Evolutionary conservation across 2,329 filamentous ascomycete genomes (phyloP), one percentile per base, ranked within the genome.

Genomic region (Macrophomina tecta): DNA sequence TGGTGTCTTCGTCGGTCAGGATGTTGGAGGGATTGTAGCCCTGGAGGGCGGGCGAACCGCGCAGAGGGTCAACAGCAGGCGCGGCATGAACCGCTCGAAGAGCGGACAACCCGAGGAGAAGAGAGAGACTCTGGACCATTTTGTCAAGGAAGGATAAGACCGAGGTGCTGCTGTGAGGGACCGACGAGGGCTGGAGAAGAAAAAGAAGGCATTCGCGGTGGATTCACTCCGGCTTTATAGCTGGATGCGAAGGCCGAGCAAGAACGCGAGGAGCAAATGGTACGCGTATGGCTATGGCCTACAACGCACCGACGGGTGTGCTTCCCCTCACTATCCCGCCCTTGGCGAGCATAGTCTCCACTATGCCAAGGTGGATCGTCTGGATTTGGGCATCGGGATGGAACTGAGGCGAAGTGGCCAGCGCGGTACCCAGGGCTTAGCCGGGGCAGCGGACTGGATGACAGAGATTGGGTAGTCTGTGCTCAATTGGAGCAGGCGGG

Each of bases 1-100:
- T 75, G 3, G 79, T 80, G 36, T 69, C 56, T 40, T 69, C 66
- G 16, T 45, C 46, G 28, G 58, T 60, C 9, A 69, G 60, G 11
- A 64, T 32, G 36, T 68, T 68, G 18, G 66, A 64, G 23, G 69
- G 68, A 48, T 68, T 55, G 51, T 68, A 70, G 42, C 69, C 69
- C 49, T 61, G 55, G 11, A 70, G 64, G 7, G 23, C 56, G 5
- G 63, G 8, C 4, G 65, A 66, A 12, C 69, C 69, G 28, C 69
- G 53, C 7, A 70, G 48, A n/a, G 65, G 65, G 48, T 63, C 58
- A 11, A 48, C 40, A n/a, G 64, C 65, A 30, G 65, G 65, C 2
- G 65, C 65, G 30, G 30, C 49, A 40, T 46, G 38, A 8, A 56
- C 56, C 4, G 36, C 49, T 14, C 38, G 5, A 16, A 56, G 28